These are phyloP conservation scores for Canariomyces notabilis DNA, from an alignment of 2,329 filamentous ascomycete species.

Conservation along the genomic window DNA sequence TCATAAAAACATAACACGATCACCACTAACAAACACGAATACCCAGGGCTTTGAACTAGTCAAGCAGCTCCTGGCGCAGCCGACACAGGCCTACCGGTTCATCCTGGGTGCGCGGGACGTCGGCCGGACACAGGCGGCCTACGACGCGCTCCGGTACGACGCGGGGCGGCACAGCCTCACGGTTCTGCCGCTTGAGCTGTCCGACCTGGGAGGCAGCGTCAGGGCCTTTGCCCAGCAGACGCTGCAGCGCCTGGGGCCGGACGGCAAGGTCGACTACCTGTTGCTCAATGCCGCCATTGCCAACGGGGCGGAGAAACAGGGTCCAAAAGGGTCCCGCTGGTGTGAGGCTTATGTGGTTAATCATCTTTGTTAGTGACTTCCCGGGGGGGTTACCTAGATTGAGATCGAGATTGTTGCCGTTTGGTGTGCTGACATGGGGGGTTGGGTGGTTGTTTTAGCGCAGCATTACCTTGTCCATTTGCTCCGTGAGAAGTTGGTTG, in stretches of 20 bases:
- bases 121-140: constrained; percentile 36
- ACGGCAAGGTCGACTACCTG: constrained; percentile 42
- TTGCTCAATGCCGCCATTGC: constrained; percentile 46
- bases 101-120: constrained; percentile 48
- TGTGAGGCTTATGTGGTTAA: constrained; percentile 48
- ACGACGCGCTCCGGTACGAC: constrained; percentile 40
- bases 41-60: constrained; percentile 51
- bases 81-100: constrained; percentile 40
- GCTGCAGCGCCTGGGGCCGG: constrained; percentile 36
- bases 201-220: constrained; percentile 40
- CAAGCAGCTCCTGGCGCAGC: constrained; percentile 43
- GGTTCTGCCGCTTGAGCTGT: constrained; percentile 45
- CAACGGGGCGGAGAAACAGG: constrained; percentile 31
- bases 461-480: constrained; percentile 51
- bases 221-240: constrained; percentile 42
- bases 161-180: constrained; percentile 35
- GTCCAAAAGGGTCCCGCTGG: constrained; percentile 43
- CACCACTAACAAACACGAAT: background rate
- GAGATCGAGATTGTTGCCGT: no score
- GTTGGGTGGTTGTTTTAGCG: constrained; percentile 32
- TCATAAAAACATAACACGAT: background rate
- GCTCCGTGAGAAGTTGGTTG: constrained; percentile 42
- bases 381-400: no score
- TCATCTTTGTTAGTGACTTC: constrained; percentile 44
- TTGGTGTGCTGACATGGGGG: background rate